phyloP scores from a whole-genome alignment of 306 rosid species.

The Medicago ruthenica region DNA sequence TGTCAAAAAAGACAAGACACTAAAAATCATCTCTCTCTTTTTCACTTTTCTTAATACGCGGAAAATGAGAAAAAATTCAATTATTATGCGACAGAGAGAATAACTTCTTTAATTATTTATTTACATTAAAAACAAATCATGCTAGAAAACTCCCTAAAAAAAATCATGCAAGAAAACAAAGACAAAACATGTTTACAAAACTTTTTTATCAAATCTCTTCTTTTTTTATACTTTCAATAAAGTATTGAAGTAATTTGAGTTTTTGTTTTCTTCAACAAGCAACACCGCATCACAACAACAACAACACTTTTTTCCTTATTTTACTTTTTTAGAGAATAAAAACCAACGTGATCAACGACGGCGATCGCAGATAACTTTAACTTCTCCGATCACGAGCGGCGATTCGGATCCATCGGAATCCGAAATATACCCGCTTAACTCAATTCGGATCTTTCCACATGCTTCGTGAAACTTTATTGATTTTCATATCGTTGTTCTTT shows the following conservation, averaged over 20 bases:
- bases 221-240: no score
- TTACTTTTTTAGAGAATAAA: not conserved
- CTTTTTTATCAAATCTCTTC: no score
- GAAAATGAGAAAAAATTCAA: no score
- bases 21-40: no score
- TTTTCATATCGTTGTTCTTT: conserved; percentile 26
- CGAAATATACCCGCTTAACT: conserved; percentile 22
- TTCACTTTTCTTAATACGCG: no score
- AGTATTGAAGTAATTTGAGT: not conserved
- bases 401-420: conserved; percentile 40
- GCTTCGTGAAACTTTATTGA: conserved; percentile 60
- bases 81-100: no score
- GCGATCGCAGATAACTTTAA: conserved; percentile 25
- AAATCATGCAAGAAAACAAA: no score
- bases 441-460: conserved; percentile 51
- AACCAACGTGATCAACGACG: conserved; percentile 45
- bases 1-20: no score
- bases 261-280: conserved; percentile 22
- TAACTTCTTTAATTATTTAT: not conserved
- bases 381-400: conserved; percentile 37
- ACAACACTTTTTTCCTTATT: not conserved
- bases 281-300: conserved; percentile 6
- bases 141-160: no score
- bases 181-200: not conserved
- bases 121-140: not conserved